A percentile compares a stretch with the other conserved stretches of the same genome.
Conservation (phyloP, 2,329 filamentous ascomycete species). For the Diaporthe helianthi region DNA sequence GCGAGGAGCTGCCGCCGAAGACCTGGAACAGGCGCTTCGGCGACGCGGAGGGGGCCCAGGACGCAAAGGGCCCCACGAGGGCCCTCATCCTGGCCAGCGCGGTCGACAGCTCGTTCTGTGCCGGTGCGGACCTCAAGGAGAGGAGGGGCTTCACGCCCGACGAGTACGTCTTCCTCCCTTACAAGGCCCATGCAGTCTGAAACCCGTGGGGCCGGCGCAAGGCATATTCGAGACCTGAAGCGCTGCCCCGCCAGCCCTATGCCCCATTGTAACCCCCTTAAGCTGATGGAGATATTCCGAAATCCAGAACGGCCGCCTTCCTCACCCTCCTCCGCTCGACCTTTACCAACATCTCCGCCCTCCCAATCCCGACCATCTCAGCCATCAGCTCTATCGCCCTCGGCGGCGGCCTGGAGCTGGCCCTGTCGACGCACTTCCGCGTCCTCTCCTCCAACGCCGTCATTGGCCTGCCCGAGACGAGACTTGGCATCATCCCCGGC, state of each 20-base stretch:
- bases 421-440: constrained; percentile 86
- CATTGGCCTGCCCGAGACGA: constrained; percentile 88
- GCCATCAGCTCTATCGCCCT: constrained; percentile 87
- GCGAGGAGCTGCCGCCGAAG: constrained; percentile 55
- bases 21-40: constrained; percentile 50
- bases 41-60: constrained; percentile 49
- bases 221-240: neutral
- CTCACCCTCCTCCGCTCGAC: constrained; percentile 78
- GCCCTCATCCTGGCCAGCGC: constrained; percentile 86
- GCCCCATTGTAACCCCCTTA: neutral
- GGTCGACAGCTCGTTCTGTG: constrained; percentile 88
- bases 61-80: constrained; percentile 68
- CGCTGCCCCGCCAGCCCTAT: neutral
- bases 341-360: constrained; percentile 72
- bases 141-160: constrained; percentile 75
- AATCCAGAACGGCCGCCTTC: constrained; percentile 76
- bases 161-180: constrained; percentile 66
- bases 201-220: neutral
- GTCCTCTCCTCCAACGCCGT: constrained; percentile 80
- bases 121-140: constrained; percentile 94
- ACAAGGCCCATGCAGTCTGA: neutral
- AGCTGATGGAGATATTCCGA: neutral
- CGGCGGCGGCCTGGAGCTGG: constrained; percentile 92
- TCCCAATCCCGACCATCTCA: constrained; percentile 89
- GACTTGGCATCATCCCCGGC: constrained; percentile 92